Base-by-base conservation (phyloP, 345 rosid genomes). In the Arabis hirsuta region DNA sequence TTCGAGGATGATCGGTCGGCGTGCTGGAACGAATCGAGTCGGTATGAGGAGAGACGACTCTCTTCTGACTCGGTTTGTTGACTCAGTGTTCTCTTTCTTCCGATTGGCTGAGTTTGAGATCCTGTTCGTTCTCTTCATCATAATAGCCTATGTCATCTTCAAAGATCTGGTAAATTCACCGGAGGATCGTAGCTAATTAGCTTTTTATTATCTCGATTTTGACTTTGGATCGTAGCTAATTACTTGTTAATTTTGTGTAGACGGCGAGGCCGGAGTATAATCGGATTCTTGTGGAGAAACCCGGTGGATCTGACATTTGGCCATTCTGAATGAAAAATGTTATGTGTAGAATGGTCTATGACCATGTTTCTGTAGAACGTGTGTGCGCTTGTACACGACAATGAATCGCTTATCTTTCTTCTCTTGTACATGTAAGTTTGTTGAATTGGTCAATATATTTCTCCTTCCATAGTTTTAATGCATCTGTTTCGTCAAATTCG, bases 41-140 rank as follows among this genome's bases (percentile, higher is more conserved):
- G 80, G 72, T 24, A 56, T 32, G 62, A 71, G 76, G 39, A 76
- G 76, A 11, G 72, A 76, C 55, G 76, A 64, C 10, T 76, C 80
- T 13, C 48, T 64, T 36, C 56, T 64, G 12, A 71, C 80, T 65
- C 80, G 80, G 13, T 64, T 65, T 31, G 80, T 76, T 31, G 72
- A 76, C 72, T 70, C 80, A 41, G 80, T 76, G 19, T 76, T 71
- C 52, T 31, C 24, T 64, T 66, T 64, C 54, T 71, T 71, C 80
- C 59, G 80, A 64, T 70, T 76, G 7, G 80, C 76, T 59, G 80
- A 76, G 72, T 71, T 76, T 43, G 80, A 76, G 80, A 76, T 76
- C 76, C 12, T 76, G 27, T 76, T 70, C 12, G 76, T 76, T 10
- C 72, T 76, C 32, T 76, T 76, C 72, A 22, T 71, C 62, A 0